Base-by-base conservation (phyloP, 352 stramenopile species). In the Globisporangium nagaii region DNA sequence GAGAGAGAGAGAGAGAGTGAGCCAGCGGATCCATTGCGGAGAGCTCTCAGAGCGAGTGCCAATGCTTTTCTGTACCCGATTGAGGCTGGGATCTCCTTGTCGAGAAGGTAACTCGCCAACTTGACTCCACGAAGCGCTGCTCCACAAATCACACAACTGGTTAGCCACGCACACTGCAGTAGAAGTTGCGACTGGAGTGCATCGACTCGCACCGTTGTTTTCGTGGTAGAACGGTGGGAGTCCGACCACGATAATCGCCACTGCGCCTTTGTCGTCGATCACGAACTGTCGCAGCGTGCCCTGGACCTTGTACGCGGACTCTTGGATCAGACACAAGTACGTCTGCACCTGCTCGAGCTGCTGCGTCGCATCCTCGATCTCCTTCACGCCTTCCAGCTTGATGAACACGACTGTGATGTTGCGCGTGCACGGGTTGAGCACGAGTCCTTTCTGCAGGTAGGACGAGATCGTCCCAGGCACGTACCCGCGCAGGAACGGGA, bases 211-310 rank as follows among this genome's bases (percentile, higher is more conserved):
- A 86, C 78, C 71, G 59, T 95, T 93, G 66, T 94, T 88, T 68
- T 95, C 78, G 57, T 93, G 83, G 58, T 86, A 90, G 51, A 88
- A 88, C 12, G 85, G 85, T 1, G 80, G 79, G 0, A 93, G 63
- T 0, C 85, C 84, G 22, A 95, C 76, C 11, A 76, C 80, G 19
- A 93, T 65, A 39, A 93, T 93, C 12, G 81, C 80, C 10, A 93
- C 69, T 0, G 80, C 83, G 19, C 85, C 85, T 62, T 95, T 93
- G 61, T 94, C 84, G 34, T 95, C 85, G 34, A 95, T 91, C 7
- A 93, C 62, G 44, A 95, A 93, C 56, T 95, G 85, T 9, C 84
- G 81, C 15, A 95, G 62, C 28, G 79, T 91, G 35, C 81, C 79
- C 24, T 92, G 81, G 0, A 87, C 77, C 37, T 87, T 87, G 64